These are phyloP conservation scores for Alternaria alternata DNA, from an alignment of 2,329 filamentous ascomycete genomes.

Conservation along the genomic window DNA sequence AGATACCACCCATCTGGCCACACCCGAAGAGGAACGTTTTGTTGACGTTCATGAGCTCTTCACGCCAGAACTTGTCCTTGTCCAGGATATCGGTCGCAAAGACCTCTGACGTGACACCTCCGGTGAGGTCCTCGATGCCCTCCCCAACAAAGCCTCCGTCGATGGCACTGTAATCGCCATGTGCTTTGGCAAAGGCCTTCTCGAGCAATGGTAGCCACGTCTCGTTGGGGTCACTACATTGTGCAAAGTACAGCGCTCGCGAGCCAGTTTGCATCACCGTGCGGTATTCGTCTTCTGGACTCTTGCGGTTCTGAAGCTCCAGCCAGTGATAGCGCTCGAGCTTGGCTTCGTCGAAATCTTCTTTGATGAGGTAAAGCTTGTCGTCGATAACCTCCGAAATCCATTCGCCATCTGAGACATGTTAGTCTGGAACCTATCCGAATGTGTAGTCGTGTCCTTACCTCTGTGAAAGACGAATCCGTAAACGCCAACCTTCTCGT, in stretches of 20 bases:
- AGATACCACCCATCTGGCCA: conserved; percentile 69
- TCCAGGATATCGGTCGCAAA: conserved; percentile 76
- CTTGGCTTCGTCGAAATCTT: conserved; percentile 78
- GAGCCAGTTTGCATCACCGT: conserved; percentile 78
- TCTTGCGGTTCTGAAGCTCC: conserved; percentile 73
- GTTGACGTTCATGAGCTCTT: conserved; percentile 82
- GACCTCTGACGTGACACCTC: conserved; percentile 74
- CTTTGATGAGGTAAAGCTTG: conserved; percentile 83
- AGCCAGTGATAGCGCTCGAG: conserved; percentile 78
- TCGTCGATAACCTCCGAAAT: conserved; percentile 91
- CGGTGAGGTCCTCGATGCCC: conserved; percentile 67
- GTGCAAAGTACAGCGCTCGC: conserved; percentile 79
- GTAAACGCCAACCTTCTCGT: conserved; percentile 80
- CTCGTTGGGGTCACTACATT: conserved; percentile 78
- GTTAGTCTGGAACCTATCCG: conserved; percentile 30
- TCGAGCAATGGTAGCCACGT: conserved; percentile 84
- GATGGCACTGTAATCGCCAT: conserved; percentile 80
- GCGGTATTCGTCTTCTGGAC: conserved; percentile 73
- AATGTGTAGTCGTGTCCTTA: conserved; percentile 32
- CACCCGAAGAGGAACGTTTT: conserved; percentile 81
- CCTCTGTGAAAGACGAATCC: conserved; percentile 83
- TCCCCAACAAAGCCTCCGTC: conserved; percentile 76
- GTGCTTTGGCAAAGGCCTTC: conserved; percentile 85
- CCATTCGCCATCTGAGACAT: conserved; percentile 77
- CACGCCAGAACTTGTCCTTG: conserved; percentile 82